phyloP scores from a whole-genome alignment of 1,139 yeast genomes.

The Taiozyma onychis region DNA sequence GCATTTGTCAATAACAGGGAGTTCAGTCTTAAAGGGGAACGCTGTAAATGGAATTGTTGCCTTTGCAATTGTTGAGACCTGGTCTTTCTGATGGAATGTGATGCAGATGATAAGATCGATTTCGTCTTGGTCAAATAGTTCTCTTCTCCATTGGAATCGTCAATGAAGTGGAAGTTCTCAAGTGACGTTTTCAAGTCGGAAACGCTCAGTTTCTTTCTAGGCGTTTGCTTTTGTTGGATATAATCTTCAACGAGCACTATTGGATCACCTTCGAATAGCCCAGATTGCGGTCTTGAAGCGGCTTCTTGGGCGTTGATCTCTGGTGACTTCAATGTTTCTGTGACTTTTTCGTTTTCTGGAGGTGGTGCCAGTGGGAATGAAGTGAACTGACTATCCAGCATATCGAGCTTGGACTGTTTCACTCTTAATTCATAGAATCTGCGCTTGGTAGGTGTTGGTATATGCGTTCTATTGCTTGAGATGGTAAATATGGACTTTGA shows the following conservation, averaged over 20 bases:
- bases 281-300: constrained; percentile 7
- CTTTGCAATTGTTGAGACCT: not conserved
- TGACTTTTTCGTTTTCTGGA: constrained; percentile 18
- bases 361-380: constrained; percentile 67
- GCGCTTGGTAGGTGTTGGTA: not conserved
- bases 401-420: constrained; percentile 48
- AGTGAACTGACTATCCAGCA: constrained; percentile 57
- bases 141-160: not conserved
- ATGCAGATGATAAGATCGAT: constrained; percentile 2
- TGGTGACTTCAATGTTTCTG: constrained; percentile 24
- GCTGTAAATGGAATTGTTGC: not conserved
- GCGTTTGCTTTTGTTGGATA: constrained; percentile 22
- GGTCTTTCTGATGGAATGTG: not conserved
- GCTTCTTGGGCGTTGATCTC: constrained; percentile 16
- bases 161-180: not conserved
- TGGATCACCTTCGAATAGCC: constrained; percentile 34
- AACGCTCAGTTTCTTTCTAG: constrained; percentile 23
- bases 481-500: not conserved
- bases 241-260: constrained; percentile 50
- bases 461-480: not conserved
- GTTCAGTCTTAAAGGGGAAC: not conserved
- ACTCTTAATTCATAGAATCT: constrained; percentile 13
- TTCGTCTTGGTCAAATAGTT: constrained; percentile 5
- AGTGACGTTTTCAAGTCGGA: constrained; percentile 24
- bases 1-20: not conserved